Percentiles rank a stretch among this genome's conserved stretches.
Evolutionary conservation across 163 green algal species (phyloP).

Genomic region (Scenedesmus sp.): DNA sequence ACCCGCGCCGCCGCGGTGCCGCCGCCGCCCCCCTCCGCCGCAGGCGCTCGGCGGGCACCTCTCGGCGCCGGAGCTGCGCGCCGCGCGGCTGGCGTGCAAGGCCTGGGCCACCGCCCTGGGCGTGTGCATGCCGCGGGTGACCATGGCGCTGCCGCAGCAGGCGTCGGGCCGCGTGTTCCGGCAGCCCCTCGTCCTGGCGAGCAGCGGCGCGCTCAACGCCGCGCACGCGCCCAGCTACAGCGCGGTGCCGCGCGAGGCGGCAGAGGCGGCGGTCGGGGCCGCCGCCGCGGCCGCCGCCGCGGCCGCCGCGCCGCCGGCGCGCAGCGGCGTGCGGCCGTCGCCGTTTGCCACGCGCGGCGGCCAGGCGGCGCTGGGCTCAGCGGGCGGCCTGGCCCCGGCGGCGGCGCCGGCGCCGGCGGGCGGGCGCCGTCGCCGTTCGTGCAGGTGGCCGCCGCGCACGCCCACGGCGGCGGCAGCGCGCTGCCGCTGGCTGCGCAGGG

Average conservation of each 20-base stretch:
- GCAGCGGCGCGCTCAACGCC: conserved; percentile 11
- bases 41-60: conserved; percentile 5
- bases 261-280: background rate
- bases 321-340: background rate
- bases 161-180: conserved; percentile 17
- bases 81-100: conserved; percentile 28
- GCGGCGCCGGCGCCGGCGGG: background rate
- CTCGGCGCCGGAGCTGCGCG: background rate
- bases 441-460: background rate
- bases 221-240: conserved; percentile 6
- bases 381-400: background rate
- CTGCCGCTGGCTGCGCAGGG: background rate
- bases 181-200: conserved; percentile 29
- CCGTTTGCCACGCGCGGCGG: conserved; percentile 18
- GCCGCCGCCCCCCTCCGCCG: background rate
- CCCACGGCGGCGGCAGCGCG: no score
- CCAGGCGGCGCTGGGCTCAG: background rate
- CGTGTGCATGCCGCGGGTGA: conserved; percentile 27
- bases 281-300: background rate
- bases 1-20: no score
- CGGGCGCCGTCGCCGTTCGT: background rate
- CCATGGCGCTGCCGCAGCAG: conserved; percentile 5
- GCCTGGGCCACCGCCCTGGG: conserved; percentile 29
- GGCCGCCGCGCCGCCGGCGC: background rate
- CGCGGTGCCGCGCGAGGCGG: background rate